Percentiles rank a stretch among this genome's conserved stretches.
Conservation (phyloP, 305 asterid genomes). For the Ilex paraguariensis region DNA sequence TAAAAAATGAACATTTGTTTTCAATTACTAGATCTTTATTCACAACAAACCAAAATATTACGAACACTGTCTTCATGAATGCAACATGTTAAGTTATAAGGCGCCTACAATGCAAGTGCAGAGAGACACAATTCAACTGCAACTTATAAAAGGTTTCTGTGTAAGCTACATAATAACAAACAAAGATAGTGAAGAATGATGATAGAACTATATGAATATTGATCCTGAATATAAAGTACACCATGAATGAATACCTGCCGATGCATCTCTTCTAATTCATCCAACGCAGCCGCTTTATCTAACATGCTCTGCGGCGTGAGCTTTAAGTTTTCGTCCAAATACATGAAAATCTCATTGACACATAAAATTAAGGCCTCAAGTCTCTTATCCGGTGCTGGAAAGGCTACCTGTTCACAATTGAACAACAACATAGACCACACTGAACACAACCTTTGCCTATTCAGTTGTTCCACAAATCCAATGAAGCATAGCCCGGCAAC, state of each 20-base stretch:
- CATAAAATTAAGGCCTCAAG: slow-evolving; percentile 79
- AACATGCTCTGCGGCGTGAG: slow-evolving; percentile 91
- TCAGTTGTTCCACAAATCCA: background rate
- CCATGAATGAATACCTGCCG: slow-evolving; percentile 58
- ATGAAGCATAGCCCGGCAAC: too few species aligned
- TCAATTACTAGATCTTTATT: too few species aligned
- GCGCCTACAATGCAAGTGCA: too few species aligned
- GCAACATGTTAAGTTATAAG: too few species aligned
- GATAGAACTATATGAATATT: too few species aligned
- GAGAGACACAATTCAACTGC: too few species aligned
- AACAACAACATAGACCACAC: slow-evolving; percentile 14
- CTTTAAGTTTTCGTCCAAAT: slow-evolving; percentile 86
- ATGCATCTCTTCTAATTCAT: slow-evolving; percentile 93
- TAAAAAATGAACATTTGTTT: too few species aligned
- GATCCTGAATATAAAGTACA: slow-evolving; percentile 13
- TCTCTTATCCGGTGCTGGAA: slow-evolving; percentile 85
- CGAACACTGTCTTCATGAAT: too few species aligned
- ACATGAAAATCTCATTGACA: slow-evolving; percentile 66
- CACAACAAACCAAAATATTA: too few species aligned
- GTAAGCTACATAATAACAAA: too few species aligned
- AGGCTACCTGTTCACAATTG: slow-evolving; percentile 61
- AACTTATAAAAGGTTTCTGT: too few species aligned
- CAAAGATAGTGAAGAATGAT: too few species aligned
- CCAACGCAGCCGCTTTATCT: slow-evolving; percentile 83
- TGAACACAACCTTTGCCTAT: background rate